Conservation (phyloP, 2,329 filamentous ascomycete species). For the Scedosporium apiospermum region DNA sequence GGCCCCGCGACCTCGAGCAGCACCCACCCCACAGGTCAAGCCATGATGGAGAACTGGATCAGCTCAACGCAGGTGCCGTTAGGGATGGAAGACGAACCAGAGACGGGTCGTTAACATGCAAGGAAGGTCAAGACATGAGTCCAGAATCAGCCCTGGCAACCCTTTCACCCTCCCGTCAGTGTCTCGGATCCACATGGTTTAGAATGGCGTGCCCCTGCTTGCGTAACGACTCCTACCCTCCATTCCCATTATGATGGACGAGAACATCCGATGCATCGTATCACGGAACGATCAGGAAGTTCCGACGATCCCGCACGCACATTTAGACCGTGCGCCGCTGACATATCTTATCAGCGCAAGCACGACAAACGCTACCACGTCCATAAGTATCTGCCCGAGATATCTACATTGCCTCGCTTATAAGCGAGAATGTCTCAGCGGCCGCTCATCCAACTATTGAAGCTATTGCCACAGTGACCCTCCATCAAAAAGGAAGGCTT, state of each 20-base stretch:
- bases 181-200: background rate
- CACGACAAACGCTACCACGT: background rate
- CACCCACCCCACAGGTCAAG: constrained; percentile 37
- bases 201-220: background rate
- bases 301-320: background rate
- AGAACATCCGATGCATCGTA: background rate
- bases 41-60: constrained; percentile 79
- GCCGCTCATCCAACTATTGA: background rate
- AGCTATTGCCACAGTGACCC: background rate
- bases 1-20: constrained; percentile 3
- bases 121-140: background rate
- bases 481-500: background rate
- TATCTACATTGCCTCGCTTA: background rate
- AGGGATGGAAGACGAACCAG: constrained; percentile 12
- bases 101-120: background rate
- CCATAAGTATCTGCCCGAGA: background rate
- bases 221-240: background rate
- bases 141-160: background rate
- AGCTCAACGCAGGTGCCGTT: constrained; percentile 60
- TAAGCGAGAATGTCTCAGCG: background rate
- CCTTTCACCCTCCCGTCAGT: background rate
- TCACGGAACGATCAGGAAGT: background rate
- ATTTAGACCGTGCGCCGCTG: background rate
- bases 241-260: background rate
- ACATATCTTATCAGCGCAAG: background rate